These are phyloP conservation scores for Ceratobasidium sp. DNA, from an alignment of 1,284 basidiomycete genomes.

Conservation along the genomic window DNA sequence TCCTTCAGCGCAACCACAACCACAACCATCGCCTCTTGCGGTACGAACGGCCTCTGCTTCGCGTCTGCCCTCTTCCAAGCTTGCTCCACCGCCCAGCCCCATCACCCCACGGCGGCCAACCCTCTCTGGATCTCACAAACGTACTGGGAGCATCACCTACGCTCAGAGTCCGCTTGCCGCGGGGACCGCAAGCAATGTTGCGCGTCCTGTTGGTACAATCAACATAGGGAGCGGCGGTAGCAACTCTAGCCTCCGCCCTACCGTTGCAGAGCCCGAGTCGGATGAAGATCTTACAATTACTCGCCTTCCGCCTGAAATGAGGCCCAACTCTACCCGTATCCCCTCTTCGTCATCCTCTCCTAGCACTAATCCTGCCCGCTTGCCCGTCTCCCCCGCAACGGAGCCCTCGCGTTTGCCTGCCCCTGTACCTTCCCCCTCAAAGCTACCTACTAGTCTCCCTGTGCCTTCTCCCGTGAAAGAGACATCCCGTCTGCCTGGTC, in stretches of 20 bases:
- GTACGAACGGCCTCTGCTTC: conserved; percentile 16
- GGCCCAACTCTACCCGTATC: not conserved
- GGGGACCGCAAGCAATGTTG: not conserved
- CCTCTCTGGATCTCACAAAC: conserved; percentile 17
- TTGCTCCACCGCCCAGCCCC: conserved; percentile 12
- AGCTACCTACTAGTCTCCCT: not conserved
- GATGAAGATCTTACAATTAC: conserved; percentile 31
- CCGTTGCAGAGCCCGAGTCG: conserved; percentile 1
- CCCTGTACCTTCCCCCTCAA: not conserved
- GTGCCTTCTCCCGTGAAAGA: conserved; percentile 38
- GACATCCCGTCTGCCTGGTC: conserved; percentile 31
- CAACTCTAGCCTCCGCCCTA: conserved; percentile 5
- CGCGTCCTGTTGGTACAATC: conserved; percentile 36
- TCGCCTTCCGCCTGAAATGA: conserved; percentile 9
- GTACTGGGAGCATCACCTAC: conserved; percentile 7
- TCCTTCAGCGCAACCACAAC: conserved; percentile 17
- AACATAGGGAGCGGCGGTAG: not conserved
- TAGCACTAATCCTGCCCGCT: conserved; percentile 44
- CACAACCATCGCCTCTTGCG: conserved; percentile 1
- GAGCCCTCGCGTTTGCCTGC: conserved; percentile 28
- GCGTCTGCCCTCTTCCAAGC: conserved; percentile 27
- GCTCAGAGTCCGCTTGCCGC: conserved; percentile 21
- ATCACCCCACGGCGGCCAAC: conserved; percentile 1
- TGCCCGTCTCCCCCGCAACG: conserved; percentile 30
- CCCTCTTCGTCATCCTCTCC: conserved; percentile 48